Evolutionary conservation across 768 basidiomycete species (phyloP), one percentile per base, ranked within the genome.

Genomic region (Tephrocybe sp.): DNA sequence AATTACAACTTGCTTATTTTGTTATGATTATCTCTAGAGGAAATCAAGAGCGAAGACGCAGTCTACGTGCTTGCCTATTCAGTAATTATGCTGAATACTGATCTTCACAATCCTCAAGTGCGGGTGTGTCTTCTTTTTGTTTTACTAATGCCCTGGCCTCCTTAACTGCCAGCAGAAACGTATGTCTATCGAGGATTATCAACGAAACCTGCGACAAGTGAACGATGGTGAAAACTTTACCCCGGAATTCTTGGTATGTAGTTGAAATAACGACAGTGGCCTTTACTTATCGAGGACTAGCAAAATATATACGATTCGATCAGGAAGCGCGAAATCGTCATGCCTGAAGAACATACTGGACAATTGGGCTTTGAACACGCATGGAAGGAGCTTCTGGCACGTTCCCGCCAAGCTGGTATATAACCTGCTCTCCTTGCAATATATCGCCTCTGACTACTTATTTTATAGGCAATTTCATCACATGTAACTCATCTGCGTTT

Each of bases 281-380:
- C n/a, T 26, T 28, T 46, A 22, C 42, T 54, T n/a, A 50, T 18
- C n/a, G 5, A 21, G 27, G 9, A 42, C 8, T 62, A 97, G 95
- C 83, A 86, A 73, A 78, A 78, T 36, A 92, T 98, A 44, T 98
- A 92, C 57, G 94, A 98, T 57, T 93, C 91, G 1, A 97, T 99
- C 60, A 84, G 89, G 44, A 94, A 89, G 68, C 77, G 85, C 35
- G 97, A 99, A 70, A 98, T 99, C 47, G 79, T 98, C 42, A 88
- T 99, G 84, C 96, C 97, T 0, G 94, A 98, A 68, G 97, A 99
- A 59, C 97, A 99, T 61, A 89, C 86, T 8, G 97, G 96, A 1
- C 92, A 92, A 62, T 79, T 96, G 37, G 97, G 97, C 8, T 99
- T 99, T 64, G 97, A 98, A 59, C 97, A 96, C 64, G 96, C 97